These are phyloP conservation scores for Globisporangium paddicum DNA, from an alignment of 352 stramenopile genomes.

Conservation along the genomic window DNA sequence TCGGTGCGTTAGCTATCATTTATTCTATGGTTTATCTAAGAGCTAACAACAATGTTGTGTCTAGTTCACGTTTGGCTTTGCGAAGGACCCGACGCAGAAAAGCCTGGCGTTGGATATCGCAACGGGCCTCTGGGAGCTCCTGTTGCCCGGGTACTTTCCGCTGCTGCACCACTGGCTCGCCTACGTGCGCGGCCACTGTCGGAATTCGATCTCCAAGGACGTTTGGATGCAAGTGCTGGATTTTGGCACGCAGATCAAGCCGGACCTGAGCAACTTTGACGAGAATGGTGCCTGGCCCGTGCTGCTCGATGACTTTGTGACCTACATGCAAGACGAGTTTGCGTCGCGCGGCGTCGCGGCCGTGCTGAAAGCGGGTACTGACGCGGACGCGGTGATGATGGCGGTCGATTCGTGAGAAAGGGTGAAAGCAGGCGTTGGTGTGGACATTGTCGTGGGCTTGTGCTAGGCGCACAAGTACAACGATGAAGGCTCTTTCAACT, in stretches of 20 bases:
- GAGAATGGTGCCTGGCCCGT: slow-evolving; percentile 86
- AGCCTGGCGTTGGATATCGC: slow-evolving; percentile 73
- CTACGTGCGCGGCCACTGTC: slow-evolving; percentile 59
- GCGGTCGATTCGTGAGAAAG: slow-evolving; percentile 33
- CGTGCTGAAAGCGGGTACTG: slow-evolving; percentile 38
- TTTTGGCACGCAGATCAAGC: slow-evolving; percentile 68
- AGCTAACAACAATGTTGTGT: background rate
- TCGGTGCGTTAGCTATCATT: slow-evolving; percentile 29
- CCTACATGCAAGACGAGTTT: slow-evolving; percentile 58
- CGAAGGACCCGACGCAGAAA: slow-evolving; percentile 82
- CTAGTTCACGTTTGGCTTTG: slow-evolving; percentile 80
- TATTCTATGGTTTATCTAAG: background rate
- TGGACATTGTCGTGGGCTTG: background rate
- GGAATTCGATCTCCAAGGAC: slow-evolving; percentile 81
- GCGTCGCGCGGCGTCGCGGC: slow-evolving; percentile 27
- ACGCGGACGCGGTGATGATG: slow-evolving; percentile 25
- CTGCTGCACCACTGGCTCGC: slow-evolving; percentile 63
- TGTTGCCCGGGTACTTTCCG: slow-evolving; percentile 62
- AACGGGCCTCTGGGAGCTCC: slow-evolving; percentile 62
- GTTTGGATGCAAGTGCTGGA: slow-evolving; percentile 84
- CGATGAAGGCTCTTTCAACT: background rate
- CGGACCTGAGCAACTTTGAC: slow-evolving; percentile 81
- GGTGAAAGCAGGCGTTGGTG: background rate
- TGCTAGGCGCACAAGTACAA: background rate
- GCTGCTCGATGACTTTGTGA: slow-evolving; percentile 81